phyloP scores from a whole-genome alignment of 495 filamentous ascomycete genomes.

The Aspergillus panamensis region DNA sequence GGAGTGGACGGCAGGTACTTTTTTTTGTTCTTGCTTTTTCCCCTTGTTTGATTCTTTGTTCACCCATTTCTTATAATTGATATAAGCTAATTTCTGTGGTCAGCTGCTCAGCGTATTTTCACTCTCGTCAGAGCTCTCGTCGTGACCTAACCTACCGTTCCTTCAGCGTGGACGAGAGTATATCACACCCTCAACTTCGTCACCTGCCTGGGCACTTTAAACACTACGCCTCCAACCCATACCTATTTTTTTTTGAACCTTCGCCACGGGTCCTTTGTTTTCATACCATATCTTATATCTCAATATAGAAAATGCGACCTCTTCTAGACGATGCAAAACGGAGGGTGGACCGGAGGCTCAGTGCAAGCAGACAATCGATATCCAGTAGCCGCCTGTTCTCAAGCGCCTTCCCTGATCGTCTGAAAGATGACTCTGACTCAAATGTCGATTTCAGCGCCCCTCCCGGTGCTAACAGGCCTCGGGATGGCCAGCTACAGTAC shows the following conservation, averaged over 20 bases:
- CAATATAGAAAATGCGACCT: slow-evolving; percentile 29
- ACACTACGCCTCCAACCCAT: background rate
- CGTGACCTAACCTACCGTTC: slow-evolving; percentile 11
- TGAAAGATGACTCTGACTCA: slow-evolving; percentile 68
- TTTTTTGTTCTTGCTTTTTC: background rate
- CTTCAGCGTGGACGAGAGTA: slow-evolving; percentile 6
- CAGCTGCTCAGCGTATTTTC: slow-evolving; percentile 11
- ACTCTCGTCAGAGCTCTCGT: background rate
- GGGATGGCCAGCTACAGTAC: slow-evolving; percentile 50
- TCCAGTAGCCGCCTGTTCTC: slow-evolving; percentile 51
- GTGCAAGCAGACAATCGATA: slow-evolving; percentile 34
- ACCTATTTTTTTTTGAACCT: background rate
- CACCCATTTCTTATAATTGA: background rate
- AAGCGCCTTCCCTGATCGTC: slow-evolving; percentile 72
- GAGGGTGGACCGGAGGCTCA: slow-evolving; percentile 32
- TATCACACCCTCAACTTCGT: slow-evolving; percentile 13
- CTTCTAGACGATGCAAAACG: slow-evolving; percentile 33
- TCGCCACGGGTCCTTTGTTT: slow-evolving; percentile 3
- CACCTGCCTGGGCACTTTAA: slow-evolving; percentile 9
- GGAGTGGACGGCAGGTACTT: slow-evolving; percentile 8
- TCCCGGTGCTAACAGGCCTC: slow-evolving; percentile 30
- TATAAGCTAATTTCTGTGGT: slow-evolving; percentile 8
- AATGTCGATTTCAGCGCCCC: slow-evolving; percentile 72
- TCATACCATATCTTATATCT: slow-evolving; percentile 11
- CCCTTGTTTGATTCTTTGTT: slow-evolving; percentile 3